phyloP scores from a whole-genome alignment of 768 basidiomycete species.

The Ramaria sp. region DNA sequence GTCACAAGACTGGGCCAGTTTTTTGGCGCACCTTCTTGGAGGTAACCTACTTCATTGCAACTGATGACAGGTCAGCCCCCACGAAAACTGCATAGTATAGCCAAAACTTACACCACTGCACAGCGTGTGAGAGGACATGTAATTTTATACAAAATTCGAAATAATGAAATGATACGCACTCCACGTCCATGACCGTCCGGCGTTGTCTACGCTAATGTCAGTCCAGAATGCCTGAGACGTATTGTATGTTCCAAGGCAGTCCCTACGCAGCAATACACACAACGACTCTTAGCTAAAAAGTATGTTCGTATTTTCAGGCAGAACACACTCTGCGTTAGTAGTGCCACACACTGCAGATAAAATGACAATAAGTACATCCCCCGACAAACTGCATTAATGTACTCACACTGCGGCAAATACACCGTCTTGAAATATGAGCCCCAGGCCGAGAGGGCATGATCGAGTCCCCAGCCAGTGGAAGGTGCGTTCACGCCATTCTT shows the following conservation, averaged over 20 bases:
- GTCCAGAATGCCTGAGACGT: slow-evolving; percentile 35
- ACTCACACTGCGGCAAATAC: slow-evolving; percentile 5
- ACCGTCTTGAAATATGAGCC: slow-evolving; percentile 10
- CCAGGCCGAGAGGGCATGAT: slow-evolving; percentile 12
- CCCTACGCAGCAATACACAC: slow-evolving; percentile 11
- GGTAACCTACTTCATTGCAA: slow-evolving; percentile 60
- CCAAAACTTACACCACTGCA: slow-evolving; percentile 12
- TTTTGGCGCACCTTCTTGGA: slow-evolving; percentile 27
- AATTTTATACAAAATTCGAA: background rate
- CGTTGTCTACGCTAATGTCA: slow-evolving; percentile 44
- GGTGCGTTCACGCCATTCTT: slow-evolving; percentile 40
- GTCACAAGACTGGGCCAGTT: slow-evolving; percentile 35
- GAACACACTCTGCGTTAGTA: slow-evolving; percentile 35
- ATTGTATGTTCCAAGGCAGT: slow-evolving; percentile 34
- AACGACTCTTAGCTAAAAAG: background rate
- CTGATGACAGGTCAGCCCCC: slow-evolving; percentile 22
- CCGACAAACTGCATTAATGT: background rate
- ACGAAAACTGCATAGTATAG: slow-evolving; percentile 11
- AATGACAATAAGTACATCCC: background rate
- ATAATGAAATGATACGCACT: slow-evolving; percentile 32
- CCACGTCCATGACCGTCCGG: slow-evolving; percentile 59
- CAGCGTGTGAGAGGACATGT: background rate
- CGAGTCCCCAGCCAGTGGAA: slow-evolving; percentile 13
- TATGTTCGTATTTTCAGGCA: background rate
- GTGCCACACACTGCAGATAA: slow-evolving; percentile 40